Base-by-base conservation (phyloP, 176 grass and related monocot genomes). In the Cenchrus purpureus region DNA sequence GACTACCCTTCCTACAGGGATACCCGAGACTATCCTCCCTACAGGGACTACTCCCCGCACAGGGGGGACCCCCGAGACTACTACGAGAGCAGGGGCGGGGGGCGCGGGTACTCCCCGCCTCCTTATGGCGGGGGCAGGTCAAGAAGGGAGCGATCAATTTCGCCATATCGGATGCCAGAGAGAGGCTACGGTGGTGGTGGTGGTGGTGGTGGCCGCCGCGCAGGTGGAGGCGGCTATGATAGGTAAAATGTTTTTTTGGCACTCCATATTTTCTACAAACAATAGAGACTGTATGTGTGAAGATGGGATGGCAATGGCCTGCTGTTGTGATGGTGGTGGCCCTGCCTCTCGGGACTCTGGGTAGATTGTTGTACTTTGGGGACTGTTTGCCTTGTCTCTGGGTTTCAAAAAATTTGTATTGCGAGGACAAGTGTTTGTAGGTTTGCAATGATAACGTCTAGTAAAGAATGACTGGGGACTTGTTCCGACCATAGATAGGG, bases 71-170 rank as follows among this genome's bases (percentile, higher is more conserved):
- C 57, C 4, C 73, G 84, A 0, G 88, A 86, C 80, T 90, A 86
- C 59, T 90, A 90, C 4, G 84, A 90, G 0, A 3, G 84, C 51
- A 59, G 79, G 31, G 87, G 90, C 17, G 87, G 79, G 1, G 87
- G 79, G 1, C 79, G 83, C 6, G 93, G 88, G 13, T 95, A 90
- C 60, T 95, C 93, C 6, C 89, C 92, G 4, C 72, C 72, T 50
- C 90, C 90, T 66, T 94, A 83, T 6, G 88, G 68, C 10, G 56
- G 87, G 22, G 63, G 87, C 12, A 92, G 87, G 75, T 46, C 56
- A 4, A 87, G 85, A 50, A 94, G 90, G 83, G 92, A 92, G 12
- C 73, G 87, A 60, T 94, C 90, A 22, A n/a, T 94, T 19, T 89
- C 87, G 1, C 87, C 82, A 0, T 90, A 90, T 60, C 68, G 85